phyloP scores from a whole-genome alignment of 495 filamentous ascomycete species.

The Penicillium tannophilum region DNA sequence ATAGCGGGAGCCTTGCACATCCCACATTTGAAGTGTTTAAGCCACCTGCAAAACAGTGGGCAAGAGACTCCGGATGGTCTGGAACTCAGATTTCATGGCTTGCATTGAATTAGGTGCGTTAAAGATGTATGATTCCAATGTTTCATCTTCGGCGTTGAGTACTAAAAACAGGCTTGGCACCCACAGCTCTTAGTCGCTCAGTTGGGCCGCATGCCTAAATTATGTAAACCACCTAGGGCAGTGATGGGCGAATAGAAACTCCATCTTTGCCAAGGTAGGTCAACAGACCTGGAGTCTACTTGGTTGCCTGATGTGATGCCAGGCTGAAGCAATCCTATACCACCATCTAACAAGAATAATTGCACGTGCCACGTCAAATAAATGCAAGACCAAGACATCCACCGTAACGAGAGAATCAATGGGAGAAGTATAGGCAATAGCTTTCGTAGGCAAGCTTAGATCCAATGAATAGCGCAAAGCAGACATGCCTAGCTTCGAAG shows the following conservation, averaged over 20 bases:
- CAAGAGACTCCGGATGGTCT: too few relatives aligned
- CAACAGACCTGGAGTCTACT: neutral
- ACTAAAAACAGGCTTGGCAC: too few relatives aligned
- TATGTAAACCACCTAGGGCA: neutral
- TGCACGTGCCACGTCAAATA: neutral
- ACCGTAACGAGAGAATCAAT: slow-evolving; percentile 5
- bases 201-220: neutral
- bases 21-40: too few relatives aligned
- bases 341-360: neutral
- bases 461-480: slow-evolving; percentile 18
- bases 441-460: slow-evolving; percentile 40
- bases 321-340: neutral
- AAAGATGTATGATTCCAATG: too few relatives aligned
- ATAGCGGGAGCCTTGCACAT: too few relatives aligned
- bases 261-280: too few relatives aligned
- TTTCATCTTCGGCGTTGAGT: too few relatives aligned
- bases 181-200: too few relatives aligned
- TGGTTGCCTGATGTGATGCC: neutral
- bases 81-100: too few relatives aligned
- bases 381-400: slow-evolving; percentile 8
- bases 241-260: neutral
- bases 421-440: slow-evolving; percentile 1
- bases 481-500: slow-evolving; percentile 11
- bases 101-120: too few relatives aligned
- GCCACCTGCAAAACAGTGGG: too few relatives aligned